Conservation (phyloP, 371 early-diverging fungal species). For the Mortierella sp. region DNA sequence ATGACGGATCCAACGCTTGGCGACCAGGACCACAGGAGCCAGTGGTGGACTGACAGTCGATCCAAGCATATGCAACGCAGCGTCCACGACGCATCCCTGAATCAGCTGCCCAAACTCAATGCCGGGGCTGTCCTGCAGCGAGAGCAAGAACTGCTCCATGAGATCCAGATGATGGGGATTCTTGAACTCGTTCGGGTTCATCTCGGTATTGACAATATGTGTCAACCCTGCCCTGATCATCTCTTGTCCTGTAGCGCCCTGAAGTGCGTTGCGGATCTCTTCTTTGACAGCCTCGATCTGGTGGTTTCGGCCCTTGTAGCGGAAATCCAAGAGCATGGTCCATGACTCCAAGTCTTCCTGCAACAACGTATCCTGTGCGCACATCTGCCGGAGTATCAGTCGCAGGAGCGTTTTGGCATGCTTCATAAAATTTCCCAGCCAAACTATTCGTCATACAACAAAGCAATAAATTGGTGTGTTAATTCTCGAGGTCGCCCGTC, state of each 20-base stretch:
- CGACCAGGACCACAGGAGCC: constrained; percentile 42
- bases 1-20: constrained; percentile 54
- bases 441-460: constrained; percentile 19
- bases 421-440: constrained; percentile 53
- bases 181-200: constrained; percentile 53
- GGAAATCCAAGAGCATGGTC: constrained; percentile 50
- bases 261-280: constrained; percentile 47
- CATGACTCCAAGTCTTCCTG: constrained; percentile 47
- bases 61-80: constrained; percentile 33
- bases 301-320: constrained; percentile 45
- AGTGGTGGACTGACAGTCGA: constrained; percentile 29
- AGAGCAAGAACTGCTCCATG: constrained; percentile 49
- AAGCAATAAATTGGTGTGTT: not conserved
- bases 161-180: constrained; percentile 54
- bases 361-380: constrained; percentile 29
- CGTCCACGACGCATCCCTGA: constrained; percentile 37
- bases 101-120: constrained; percentile 55
- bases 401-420: constrained; percentile 43
- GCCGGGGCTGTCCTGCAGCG: constrained; percentile 45
- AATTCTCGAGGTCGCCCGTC: not conserved
- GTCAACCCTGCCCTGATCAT: constrained; percentile 43
- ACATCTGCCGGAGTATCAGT: constrained; percentile 43
- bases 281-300: constrained; percentile 57
- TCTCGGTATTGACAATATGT: constrained; percentile 48
- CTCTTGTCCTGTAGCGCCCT: constrained; percentile 35